These are phyloP conservation scores for Pseudocohnilembus persalinus DNA, from an alignment of 169 alveolate genomes.

Conservation along the genomic window DNA sequence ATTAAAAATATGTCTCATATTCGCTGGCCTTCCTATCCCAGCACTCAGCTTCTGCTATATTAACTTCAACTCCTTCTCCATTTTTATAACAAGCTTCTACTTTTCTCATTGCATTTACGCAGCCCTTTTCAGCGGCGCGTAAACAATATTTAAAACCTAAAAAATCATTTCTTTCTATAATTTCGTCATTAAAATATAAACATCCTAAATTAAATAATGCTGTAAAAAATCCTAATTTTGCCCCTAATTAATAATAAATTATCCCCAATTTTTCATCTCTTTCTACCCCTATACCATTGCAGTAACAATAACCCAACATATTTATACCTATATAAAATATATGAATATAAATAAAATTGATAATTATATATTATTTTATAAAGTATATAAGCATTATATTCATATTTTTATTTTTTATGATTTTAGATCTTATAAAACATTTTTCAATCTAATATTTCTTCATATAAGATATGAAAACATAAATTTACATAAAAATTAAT, in stretches of 20 bases:
- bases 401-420: too few relatives aligned
- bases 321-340: neutral
- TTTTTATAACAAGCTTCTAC: neutral
- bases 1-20: neutral
- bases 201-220: neutral
- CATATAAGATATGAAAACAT: too few relatives aligned
- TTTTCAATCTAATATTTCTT: too few relatives aligned
- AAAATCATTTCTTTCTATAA: neutral
- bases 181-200: neutral
- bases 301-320: neutral
- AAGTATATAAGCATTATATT: too few relatives aligned
- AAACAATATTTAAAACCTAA: neutral
- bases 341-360: too few relatives aligned
- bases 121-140: neutral
- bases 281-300: neutral
- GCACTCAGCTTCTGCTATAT: neutral
- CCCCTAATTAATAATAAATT: neutral
- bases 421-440: too few relatives aligned
- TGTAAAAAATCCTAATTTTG: neutral
- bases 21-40: neutral
- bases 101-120: neutral
- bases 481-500: too few relatives aligned
- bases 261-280: neutral
- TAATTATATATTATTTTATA: too few relatives aligned
- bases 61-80: neutral